Evolutionary conservation across 2,329 filamentous ascomycete species (phyloP).

Genomic region (Pezicula carpinea): DNA sequence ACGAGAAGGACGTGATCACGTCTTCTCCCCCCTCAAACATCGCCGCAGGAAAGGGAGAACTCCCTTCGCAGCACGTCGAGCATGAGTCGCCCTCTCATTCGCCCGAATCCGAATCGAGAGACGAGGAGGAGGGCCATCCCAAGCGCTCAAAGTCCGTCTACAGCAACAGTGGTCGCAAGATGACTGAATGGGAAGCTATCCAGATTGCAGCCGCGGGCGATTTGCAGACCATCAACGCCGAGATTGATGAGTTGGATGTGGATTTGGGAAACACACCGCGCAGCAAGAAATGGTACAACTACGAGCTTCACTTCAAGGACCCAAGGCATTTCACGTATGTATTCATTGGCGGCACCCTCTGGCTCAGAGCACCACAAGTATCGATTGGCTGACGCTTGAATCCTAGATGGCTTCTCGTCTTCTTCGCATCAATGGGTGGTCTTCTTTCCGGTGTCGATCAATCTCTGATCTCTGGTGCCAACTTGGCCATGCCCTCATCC

Average conservation of each 20-base stretch:
- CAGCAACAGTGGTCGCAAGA: conserved; percentile 1
- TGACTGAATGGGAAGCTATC: conserved; percentile 27
- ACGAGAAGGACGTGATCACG: no score
- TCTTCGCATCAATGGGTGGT: conserved; percentile 72
- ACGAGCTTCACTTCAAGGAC: conserved; percentile 55
- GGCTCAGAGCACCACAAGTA: conserved; percentile 49
- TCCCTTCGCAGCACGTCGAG: background rate
- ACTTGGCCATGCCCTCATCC: conserved; percentile 58
- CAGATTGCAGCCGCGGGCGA: conserved; percentile 26
- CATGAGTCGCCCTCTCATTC: background rate
- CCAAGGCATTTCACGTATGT: conserved; percentile 56
- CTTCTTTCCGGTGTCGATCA: conserved; percentile 69
- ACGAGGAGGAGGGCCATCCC: background rate
- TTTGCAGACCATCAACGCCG: conserved; percentile 26
- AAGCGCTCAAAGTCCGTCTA: background rate
- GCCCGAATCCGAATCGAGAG: background rate
- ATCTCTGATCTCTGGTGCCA: conserved; percentile 67
- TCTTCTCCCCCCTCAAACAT: no score
- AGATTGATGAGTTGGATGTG: conserved; percentile 29
- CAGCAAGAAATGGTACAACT: conserved; percentile 27
- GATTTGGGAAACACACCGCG: conserved; percentile 22
- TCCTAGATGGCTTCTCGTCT: conserved; percentile 20
- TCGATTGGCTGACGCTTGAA: background rate
- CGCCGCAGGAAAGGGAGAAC: background rate
- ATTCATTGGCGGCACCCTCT: conserved; percentile 62